phyloP scores from a whole-genome alignment of 2,329 filamentous ascomycete species.

The Colletotrichum caudatum region DNA sequence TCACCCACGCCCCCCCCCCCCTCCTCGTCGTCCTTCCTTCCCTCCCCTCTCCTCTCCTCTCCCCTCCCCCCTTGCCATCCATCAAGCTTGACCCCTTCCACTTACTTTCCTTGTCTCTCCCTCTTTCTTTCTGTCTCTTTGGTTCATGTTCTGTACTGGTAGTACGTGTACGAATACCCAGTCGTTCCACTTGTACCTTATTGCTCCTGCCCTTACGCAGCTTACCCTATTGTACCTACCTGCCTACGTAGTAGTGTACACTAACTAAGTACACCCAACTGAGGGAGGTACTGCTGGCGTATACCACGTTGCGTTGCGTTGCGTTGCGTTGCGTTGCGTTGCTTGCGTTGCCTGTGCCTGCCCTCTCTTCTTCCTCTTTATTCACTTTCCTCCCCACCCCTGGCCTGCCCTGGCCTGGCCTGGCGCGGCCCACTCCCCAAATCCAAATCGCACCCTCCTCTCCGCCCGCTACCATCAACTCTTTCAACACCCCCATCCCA shows the following conservation, averaged over 20 bases:
- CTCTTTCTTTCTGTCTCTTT: background rate
- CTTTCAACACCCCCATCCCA: conserved; percentile 42
- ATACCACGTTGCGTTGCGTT: background rate
- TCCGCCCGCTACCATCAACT: conserved; percentile 42
- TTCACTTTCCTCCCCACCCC: conserved; percentile 18
- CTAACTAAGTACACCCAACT: background rate
- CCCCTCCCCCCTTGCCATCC: conserved; percentile 15
- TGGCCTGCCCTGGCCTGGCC: background rate
- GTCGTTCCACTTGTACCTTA: background rate
- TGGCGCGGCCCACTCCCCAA: conserved; percentile 35
- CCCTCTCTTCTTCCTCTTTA: conserved; percentile 15
- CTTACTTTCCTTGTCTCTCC: conserved; percentile 19
- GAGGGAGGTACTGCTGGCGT: conserved; percentile 25
- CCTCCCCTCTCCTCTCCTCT: conserved; percentile 9
- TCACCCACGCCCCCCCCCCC: conserved; percentile 18
- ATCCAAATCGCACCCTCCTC: conserved; percentile 35
- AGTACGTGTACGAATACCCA: no score
- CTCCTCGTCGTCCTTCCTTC: background rate
- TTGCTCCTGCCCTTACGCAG: background rate
- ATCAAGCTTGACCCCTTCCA: conserved; percentile 6
- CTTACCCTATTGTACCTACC: no score
- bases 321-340: conserved; percentile 4
- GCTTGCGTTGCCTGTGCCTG: conserved; percentile 7
- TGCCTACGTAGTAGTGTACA: background rate
- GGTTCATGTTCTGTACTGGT: no score